Evolutionary conservation across 768 basidiomycete genomes (phyloP), one percentile per base, ranked within the genome.

Genomic region (Lactarius sanguifluus): DNA sequence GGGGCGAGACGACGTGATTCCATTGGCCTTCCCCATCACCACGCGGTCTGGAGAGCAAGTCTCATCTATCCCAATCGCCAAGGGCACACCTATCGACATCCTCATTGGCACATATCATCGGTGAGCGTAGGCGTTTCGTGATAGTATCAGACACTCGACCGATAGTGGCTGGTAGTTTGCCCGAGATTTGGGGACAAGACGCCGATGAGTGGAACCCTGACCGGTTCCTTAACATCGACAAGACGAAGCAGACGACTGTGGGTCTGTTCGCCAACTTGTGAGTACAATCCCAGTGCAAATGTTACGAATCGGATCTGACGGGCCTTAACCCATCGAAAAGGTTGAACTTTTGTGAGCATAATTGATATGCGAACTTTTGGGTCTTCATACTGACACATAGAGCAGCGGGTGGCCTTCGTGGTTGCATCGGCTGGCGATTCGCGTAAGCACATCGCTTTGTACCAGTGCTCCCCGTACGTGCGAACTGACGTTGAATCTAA

Each of bases 201-300:
- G 64, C 67, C 20, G 41, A 69, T 15, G 47, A 64, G 40, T 70
- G 69, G 69, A 64, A 69, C 7, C 69, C 69, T 5, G 64, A 65
- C 25, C 69, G 69, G 9, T 70, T 70, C 54, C 67, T 70, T 34
- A 58, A 69, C 28, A 9, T 57, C 3, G 67, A 70, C 57, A 68
- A 45, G 60, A 25, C 18, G 25, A 69, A 69, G 43, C 64, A 62
- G 57, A 62, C 57, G 5, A 34, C 43, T 30, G 45, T 70, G 28
- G 69, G 69, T 2, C 60, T 70, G 20, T 69, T 62, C 15, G 69
- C 69, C 12, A 69, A 69, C 38, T 50, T 70, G 69, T 70, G 32
- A 64, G 69, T 69, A 34, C 38, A 56, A n/a, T 18, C 28, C 0
- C 23, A 13, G 8, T 38, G 23, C n/a, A 38, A 9, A 32, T 30